Conservation (phyloP, 129 eudicot species). For the Centaurea solstitialis region DNA sequence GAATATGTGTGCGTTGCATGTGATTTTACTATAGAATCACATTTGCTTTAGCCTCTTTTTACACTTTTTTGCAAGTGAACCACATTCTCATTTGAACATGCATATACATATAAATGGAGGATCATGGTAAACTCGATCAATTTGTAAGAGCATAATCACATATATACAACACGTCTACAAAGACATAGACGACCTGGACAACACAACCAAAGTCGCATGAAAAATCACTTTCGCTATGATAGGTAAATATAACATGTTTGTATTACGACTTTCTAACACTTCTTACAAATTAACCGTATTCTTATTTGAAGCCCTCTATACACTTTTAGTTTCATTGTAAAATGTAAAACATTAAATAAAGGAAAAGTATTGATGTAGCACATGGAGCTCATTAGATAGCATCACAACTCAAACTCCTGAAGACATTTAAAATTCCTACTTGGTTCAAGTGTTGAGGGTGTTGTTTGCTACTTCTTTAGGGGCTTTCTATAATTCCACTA, state of each 20-base stretch:
- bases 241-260: too few species aligned
- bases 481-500: neutral
- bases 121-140: too few species aligned
- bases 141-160: too few species aligned
- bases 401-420: constrained; percentile 27
- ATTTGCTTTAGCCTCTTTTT: neutral
- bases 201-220: too few species aligned
- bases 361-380: constrained; percentile 26
- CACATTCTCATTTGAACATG: neutral
- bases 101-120: neutral
- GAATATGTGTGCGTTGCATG: neutral
- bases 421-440: constrained; percentile 1
- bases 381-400: constrained; percentile 26
- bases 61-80: too few species aligned
- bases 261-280: too few species aligned
- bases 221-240: too few species aligned
- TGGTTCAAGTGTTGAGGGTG: neutral
- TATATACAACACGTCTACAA: too few species aligned
- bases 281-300: too few species aligned
- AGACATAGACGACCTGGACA: too few species aligned
- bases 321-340: neutral
- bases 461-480: constrained; percentile 15
- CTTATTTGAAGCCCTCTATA: too few species aligned
- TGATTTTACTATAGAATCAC: neutral
- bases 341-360: constrained; percentile 9